Evolutionary conservation across 2,329 filamentous ascomycete genomes (phyloP).

Genomic region (Coniochaeta sp.): DNA sequence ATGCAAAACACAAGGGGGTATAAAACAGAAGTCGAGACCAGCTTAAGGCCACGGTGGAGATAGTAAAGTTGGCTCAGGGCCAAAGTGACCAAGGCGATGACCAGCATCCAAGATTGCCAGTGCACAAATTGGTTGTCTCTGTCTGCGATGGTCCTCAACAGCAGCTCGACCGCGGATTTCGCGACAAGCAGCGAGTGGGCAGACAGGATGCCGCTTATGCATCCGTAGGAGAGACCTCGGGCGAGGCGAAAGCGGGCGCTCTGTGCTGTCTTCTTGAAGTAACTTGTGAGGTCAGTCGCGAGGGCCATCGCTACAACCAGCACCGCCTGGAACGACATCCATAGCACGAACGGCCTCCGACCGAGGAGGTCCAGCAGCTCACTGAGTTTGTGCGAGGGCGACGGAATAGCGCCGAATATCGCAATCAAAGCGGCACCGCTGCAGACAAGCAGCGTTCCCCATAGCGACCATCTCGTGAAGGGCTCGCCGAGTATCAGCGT

Average conservation of each 20-base stretch:
- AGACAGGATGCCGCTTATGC: constrained; percentile 85
- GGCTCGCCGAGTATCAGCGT: constrained; percentile 87
- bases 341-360: constrained; percentile 69
- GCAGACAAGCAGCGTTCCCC: constrained; percentile 83
- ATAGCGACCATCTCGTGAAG: constrained; percentile 88
- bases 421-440: constrained; percentile 86
- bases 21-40: constrained; percentile 90
- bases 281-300: constrained; percentile 48
- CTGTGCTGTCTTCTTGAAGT: constrained; percentile 43
- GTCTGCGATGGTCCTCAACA: constrained; percentile 79
- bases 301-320: constrained; percentile 63
- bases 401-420: constrained; percentile 86
- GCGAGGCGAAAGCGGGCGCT: constrained; percentile 64
- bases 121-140: constrained; percentile 87
- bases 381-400: constrained; percentile 79
- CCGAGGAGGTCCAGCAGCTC: constrained; percentile 73
- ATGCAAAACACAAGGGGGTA: constrained; percentile 98
- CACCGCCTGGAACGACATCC: constrained; percentile 77
- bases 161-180: constrained; percentile 91
- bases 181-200: constrained; percentile 89
- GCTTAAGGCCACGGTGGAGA: constrained; percentile 84
- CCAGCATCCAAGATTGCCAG: constrained; percentile 91
- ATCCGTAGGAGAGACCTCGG: constrained; percentile 80
- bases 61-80: constrained; percentile 92
- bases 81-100: constrained; percentile 71